Conservation (phyloP, 495 filamentous ascomycete genomes). For the Hyaloscypha finlandica region DNA sequence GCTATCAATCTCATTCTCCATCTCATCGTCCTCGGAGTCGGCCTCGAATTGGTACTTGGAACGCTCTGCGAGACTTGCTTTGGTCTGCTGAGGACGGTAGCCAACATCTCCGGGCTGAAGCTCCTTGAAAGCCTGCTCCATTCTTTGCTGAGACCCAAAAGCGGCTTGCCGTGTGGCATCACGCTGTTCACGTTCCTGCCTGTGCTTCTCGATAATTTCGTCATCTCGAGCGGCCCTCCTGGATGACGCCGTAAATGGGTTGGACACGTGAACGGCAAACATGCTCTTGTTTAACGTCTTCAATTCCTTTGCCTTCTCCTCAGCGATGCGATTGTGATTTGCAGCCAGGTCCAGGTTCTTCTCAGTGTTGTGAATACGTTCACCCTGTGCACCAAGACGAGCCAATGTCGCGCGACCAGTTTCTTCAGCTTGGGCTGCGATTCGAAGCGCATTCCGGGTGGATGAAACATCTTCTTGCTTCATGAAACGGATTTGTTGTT, state of each 20-base stretch:
- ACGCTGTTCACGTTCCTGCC: slow-evolving; percentile 63
- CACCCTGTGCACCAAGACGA: slow-evolving; percentile 71
- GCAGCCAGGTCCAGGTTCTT: slow-evolving; percentile 69
- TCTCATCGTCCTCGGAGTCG: slow-evolving; percentile 72
- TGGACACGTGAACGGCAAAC: slow-evolving; percentile 77
- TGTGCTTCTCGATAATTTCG: slow-evolving; percentile 61
- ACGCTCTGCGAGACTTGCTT: slow-evolving; percentile 63
- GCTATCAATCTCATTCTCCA: slow-evolving; percentile 72
- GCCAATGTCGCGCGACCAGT: slow-evolving; percentile 69
- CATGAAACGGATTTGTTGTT: slow-evolving; percentile 72
- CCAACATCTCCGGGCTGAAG: slow-evolving; percentile 34
- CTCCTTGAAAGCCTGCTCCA: slow-evolving; percentile 62
- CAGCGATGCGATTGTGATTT: slow-evolving; percentile 69
- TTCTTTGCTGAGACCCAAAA: slow-evolving; percentile 56
- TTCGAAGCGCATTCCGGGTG: slow-evolving; percentile 66
- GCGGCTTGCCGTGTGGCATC: slow-evolving; percentile 69
- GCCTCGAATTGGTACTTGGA: slow-evolving; percentile 80
- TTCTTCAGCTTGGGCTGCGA: slow-evolving; percentile 69
- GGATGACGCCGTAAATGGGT: slow-evolving; percentile 66
- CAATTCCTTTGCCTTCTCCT: slow-evolving; percentile 73
- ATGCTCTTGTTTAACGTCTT: slow-evolving; percentile 78
- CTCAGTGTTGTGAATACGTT: slow-evolving; percentile 77
- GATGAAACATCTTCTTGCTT: slow-evolving; percentile 76
- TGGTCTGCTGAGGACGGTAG: slow-evolving; percentile 30
- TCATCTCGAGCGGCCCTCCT: slow-evolving; percentile 62